A percentile compares a stretch with the other conserved stretches of the same genome.
Conservation (phyloP, 768 basidiomycete genomes). For the Amanita rubescens region DNA sequence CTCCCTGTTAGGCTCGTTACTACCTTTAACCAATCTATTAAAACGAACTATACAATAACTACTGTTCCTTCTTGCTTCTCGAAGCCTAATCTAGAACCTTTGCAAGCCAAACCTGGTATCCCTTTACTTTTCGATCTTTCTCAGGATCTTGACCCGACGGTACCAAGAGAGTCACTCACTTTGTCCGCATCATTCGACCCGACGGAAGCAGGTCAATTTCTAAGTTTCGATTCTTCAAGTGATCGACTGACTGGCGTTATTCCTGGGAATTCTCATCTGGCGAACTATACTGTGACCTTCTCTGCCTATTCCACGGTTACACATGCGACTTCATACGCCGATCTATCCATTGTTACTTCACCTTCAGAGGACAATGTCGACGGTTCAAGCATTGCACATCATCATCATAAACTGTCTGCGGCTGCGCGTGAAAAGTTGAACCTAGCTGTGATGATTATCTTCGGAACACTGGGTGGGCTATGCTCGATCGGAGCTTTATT, state of each 20-base stretch:
- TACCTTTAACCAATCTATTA: constrained; percentile 58
- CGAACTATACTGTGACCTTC: constrained; percentile 47
- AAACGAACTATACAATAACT: constrained; percentile 56
- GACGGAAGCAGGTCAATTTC: constrained; percentile 35
- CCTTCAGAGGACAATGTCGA: constrained; percentile 31
- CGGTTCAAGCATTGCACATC: constrained; percentile 18
- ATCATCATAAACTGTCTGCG: constrained; percentile 29
- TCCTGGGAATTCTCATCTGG: constrained; percentile 34
- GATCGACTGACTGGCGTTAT: constrained; percentile 49
- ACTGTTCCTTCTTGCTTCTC: constrained; percentile 72
- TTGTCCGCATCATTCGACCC: constrained; percentile 54
- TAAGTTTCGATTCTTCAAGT: constrained; percentile 41
- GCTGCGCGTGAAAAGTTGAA: constrained; percentile 41
- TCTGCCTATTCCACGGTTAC: constrained; percentile 60
- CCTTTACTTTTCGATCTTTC: constrained; percentile 46
- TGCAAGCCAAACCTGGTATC: constrained; percentile 45
- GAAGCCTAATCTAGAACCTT: constrained; percentile 44
- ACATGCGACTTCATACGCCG: constrained; percentile 66
- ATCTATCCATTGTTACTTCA: constrained; percentile 42
- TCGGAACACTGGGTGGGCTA: constrained; percentile 55
- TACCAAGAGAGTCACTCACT: constrained; percentile 35
- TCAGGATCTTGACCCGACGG: constrained; percentile 48
- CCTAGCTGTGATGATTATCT: constrained; percentile 53
- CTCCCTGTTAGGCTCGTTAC: constrained; percentile 57
- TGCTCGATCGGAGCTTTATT: constrained; percentile 47